phyloP scores from a whole-genome alignment of 2,329 filamentous ascomycete species.

The Alternaria longipes region DNA sequence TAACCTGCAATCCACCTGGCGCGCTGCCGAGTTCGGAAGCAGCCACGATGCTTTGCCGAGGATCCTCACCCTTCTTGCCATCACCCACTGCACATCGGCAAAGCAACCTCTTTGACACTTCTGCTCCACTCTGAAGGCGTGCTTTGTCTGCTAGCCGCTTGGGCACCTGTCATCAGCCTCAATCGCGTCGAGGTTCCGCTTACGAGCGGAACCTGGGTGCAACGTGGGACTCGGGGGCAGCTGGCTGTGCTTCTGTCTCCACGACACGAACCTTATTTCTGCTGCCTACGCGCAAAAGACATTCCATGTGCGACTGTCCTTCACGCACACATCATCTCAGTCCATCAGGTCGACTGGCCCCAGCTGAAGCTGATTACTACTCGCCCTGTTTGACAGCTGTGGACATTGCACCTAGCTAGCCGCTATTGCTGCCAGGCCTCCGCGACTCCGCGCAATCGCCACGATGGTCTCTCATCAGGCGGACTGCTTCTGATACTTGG shows the following conservation, averaged over 20 bases:
- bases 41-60: slow-evolving; percentile 16
- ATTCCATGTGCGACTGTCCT: slow-evolving; percentile 5
- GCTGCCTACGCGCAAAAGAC: slow-evolving; percentile 19
- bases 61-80: slow-evolving; percentile 9
- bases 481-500: slow-evolving; percentile 28
- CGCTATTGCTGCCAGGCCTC: slow-evolving; percentile 6
- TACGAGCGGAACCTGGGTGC: slow-evolving; percentile 11
- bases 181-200: not conserved
- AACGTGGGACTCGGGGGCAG: slow-evolving; percentile 27
- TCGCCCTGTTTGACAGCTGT: slow-evolving; percentile 6
- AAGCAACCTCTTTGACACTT: slow-evolving; percentile 8
- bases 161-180: slow-evolving; percentile 10
- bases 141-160: slow-evolving; percentile 3
- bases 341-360: not conserved
- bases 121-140: slow-evolving; percentile 5
- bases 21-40: slow-evolving; percentile 3
- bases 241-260: slow-evolving; percentile 22
- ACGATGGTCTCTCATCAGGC: slow-evolving; percentile 17
- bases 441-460: slow-evolving; percentile 12
- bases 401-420: slow-evolving; percentile 1
- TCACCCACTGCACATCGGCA: slow-evolving; percentile 2
- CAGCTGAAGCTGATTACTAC: slow-evolving; percentile 6
- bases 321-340: slow-evolving; percentile 7
- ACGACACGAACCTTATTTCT: slow-evolving; percentile 18
- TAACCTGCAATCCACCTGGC: slow-evolving; percentile 10